These are phyloP conservation scores for Corynespora cassiicola DNA, from an alignment of 2,329 filamentous ascomycete species.

Conservation along the genomic window DNA sequence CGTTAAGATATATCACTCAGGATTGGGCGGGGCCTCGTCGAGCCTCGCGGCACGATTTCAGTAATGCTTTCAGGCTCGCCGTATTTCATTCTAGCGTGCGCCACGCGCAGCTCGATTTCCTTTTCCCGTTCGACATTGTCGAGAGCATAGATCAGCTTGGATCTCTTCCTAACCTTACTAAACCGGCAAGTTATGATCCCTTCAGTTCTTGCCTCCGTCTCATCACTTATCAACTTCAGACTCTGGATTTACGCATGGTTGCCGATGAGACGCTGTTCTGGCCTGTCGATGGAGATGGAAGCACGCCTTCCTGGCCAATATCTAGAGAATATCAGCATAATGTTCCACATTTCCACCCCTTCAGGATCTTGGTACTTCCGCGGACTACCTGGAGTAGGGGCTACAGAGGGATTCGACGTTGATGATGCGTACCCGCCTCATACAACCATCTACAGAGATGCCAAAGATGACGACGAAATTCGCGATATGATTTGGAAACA, in stretches of 20 bases:
- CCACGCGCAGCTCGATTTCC: conserved; percentile 1
- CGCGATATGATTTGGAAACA: no score
- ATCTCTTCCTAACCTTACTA: conserved; percentile 3
- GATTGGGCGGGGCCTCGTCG: conserved; percentile 3
- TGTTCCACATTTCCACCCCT: conserved; percentile 6
- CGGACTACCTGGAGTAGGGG: neutral
- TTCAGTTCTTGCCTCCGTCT: conserved; percentile 16
- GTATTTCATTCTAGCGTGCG: neutral
- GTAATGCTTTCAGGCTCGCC: neutral
- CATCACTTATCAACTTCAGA: conserved; percentile 16
- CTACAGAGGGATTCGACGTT: neutral
- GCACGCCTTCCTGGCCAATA: conserved; percentile 5
- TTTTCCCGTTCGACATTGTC: neutral
- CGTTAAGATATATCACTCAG: neutral
- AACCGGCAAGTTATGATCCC: conserved; percentile 7
- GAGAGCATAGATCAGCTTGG: neutral
- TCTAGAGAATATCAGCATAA: conserved; percentile 2
- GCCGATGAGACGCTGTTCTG: conserved; percentile 21
- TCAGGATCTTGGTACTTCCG: conserved; percentile 9
- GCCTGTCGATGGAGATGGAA: conserved; percentile 10
- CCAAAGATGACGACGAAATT: neutral
- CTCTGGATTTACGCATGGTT: conserved; percentile 11
- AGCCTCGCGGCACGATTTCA: conserved; percentile 5
- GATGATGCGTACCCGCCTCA: no score
- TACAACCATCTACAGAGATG: neutral